Conservation (phyloP, 2,329 filamentous ascomycete genomes). For the Sporothrix brunneoviolacea region DNA sequence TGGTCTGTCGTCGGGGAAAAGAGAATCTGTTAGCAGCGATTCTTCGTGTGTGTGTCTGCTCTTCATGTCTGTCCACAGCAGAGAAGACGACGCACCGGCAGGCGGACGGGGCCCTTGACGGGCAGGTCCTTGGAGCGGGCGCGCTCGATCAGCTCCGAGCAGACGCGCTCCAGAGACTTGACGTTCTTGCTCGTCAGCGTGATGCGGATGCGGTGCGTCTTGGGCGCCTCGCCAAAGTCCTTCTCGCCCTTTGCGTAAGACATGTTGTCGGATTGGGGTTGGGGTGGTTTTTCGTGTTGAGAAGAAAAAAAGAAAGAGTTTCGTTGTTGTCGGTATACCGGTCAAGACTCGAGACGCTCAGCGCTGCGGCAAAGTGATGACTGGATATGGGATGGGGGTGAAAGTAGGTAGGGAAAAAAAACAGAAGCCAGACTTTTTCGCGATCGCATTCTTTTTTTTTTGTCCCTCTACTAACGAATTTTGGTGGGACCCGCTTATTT, state of each 20-base stretch:
- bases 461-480: neutral
- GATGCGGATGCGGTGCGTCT: conserved; percentile 55
- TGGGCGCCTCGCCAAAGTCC: conserved; percentile 79
- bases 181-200: conserved; percentile 95
- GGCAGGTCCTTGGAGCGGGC: conserved; percentile 97
- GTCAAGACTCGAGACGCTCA: conserved; percentile 21
- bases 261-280: conserved; percentile 51
- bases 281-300: conserved; percentile 8
- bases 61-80: too few relatives aligned
- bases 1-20: conserved; percentile 46
- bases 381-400: conserved; percentile 4
- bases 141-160: conserved; percentile 95
- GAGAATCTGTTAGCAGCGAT: neutral
- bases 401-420: neutral
- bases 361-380: conserved; percentile 23
- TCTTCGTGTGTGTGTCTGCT: too few relatives aligned
- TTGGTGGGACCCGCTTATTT: conserved; percentile 8
- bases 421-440: neutral
- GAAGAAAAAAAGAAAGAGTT: neutral
- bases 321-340: neutral
- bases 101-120: conserved; percentile 95
- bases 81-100: conserved; percentile 45
- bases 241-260: conserved; percentile 95
- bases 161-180: conserved; percentile 93
- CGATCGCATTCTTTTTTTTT: conserved; percentile 1